A percentile compares a stretch with the other conserved stretches of the same genome.
phyloP scores from a whole-genome alignment of 441 rosid species.

The Pelargonium fulgidum region DNA sequence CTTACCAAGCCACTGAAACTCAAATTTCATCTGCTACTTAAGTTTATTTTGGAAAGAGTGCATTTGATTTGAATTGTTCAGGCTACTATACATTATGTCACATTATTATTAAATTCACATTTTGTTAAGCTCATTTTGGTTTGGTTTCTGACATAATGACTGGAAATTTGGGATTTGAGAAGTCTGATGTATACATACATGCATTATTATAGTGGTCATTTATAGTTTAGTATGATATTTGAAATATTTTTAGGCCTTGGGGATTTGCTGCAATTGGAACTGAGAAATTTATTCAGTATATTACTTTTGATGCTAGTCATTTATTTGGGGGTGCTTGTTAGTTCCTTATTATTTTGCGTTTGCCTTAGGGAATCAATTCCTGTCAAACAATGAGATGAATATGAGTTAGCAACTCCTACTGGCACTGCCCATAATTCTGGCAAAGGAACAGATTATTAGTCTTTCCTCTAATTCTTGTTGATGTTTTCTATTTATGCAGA shows the following conservation, averaged over 20 bases:
- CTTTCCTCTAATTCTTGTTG: neutral
- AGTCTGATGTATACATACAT: neutral
- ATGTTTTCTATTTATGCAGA: conserved; percentile 37
- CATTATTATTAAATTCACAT: neutral
- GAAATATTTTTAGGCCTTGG: neutral
- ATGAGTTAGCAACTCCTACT: neutral
- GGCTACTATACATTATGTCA: neutral
- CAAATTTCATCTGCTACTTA: neutral
- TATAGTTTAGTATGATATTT: neutral
- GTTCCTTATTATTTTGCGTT: neutral
- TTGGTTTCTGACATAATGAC: neutral
- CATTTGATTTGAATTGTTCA: conserved; percentile 1
- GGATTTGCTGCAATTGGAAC: too few species aligned
- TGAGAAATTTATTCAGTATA: neutral
- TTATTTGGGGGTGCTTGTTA: neutral
- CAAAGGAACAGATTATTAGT: neutral
- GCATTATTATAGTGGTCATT: neutral
- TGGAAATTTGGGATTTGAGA: neutral
- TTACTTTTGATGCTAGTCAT: neutral
- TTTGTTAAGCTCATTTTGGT: neutral
- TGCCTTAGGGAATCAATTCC: neutral
- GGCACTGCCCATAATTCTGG: neutral
- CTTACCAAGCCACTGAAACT: neutral
- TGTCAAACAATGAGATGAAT: neutral
- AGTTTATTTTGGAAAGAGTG: neutral